phyloP scores from a whole-genome alignment of 129 eudicot genomes.

The Chrysanthemum lavandulifolium region DNA sequence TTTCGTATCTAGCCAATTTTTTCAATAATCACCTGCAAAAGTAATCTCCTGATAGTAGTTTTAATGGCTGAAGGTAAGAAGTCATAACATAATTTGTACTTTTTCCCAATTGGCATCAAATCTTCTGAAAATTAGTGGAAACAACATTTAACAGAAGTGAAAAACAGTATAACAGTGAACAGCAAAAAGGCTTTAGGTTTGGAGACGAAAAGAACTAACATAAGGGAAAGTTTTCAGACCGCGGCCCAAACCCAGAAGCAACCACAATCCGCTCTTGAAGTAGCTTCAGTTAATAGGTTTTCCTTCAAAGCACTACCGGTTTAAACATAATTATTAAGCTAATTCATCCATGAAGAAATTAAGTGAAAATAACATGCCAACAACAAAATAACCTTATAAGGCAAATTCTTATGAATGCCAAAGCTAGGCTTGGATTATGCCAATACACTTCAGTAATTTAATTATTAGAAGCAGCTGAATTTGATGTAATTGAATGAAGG shows the following conservation, averaged over 20 bases:
- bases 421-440: slow-evolving; percentile 40
- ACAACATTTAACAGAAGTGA: background rate
- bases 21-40: slow-evolving; percentile 65
- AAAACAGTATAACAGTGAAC: background rate
- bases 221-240: slow-evolving; percentile 62
- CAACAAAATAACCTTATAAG: slow-evolving; percentile 53
- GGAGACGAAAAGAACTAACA: slow-evolving; percentile 43
- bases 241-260: slow-evolving; percentile 89
- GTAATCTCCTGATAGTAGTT: slow-evolving; percentile 80
- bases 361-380: background rate
- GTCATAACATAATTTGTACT: slow-evolving; percentile 67
- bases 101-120: slow-evolving; percentile 78
- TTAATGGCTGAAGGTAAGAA: slow-evolving; percentile 82
- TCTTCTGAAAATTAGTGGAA: slow-evolving; percentile 52
- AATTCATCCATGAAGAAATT: background rate
- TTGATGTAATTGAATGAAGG: slow-evolving; percentile 38
- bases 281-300: slow-evolving; percentile 57
- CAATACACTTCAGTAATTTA: slow-evolving; percentile 46
- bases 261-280: slow-evolving; percentile 68
- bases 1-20: background rate
- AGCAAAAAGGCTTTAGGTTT: too few relatives aligned
- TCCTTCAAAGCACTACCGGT: slow-evolving; percentile 52
- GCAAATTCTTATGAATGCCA: slow-evolving; percentile 52
- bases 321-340: slow-evolving; percentile 23
- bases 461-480: slow-evolving; percentile 35